Evolutionary conservation across 352 stramenopile species (phyloP).

Genomic region (Pythium monospermum): DNA sequence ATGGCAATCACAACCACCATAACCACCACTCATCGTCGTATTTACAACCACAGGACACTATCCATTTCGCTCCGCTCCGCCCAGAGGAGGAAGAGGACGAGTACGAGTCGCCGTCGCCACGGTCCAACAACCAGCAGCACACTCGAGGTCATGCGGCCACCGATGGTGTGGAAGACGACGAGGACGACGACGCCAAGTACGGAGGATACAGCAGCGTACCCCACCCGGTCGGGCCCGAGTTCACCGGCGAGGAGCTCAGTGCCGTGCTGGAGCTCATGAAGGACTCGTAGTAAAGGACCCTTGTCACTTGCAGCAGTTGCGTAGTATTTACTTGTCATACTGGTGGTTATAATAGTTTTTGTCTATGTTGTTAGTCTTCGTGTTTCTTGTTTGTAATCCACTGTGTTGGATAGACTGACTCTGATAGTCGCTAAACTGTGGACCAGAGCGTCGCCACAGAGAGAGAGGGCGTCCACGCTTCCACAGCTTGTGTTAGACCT

Average conservation of each 20-base stretch:
- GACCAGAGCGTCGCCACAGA: too few relatives aligned
- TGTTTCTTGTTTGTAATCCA: too few relatives aligned
- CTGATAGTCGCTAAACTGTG: too few relatives aligned
- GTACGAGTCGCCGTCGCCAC: conserved; percentile 31
- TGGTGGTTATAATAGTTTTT: too few relatives aligned
- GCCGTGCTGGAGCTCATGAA: conserved; percentile 82
- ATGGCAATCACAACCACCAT: conserved; percentile 11
- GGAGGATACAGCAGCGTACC: conserved; percentile 47
- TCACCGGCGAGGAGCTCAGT: conserved; percentile 70
- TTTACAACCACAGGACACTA: conserved; percentile 12
- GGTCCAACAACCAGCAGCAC: conserved; percentile 1
- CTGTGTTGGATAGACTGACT: too few relatives aligned
- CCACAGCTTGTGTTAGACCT: too few relatives aligned
- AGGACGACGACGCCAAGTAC: conserved; percentile 16
- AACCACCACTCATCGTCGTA: conserved; percentile 7
- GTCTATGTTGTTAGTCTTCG: too few relatives aligned
- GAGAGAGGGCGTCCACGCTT: too few relatives aligned
- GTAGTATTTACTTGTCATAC: too few relatives aligned
- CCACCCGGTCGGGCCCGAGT: conserved; percentile 36
- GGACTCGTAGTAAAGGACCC: conserved; percentile 64
- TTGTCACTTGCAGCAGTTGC: too few relatives aligned
- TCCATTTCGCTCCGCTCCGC: conserved; percentile 28
- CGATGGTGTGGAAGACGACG: too few relatives aligned
- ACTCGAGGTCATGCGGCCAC: conserved; percentile 11
- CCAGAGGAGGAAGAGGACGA: conserved; percentile 20